Evolutionary conservation across 768 basidiomycete species (phyloP).

Genomic region (Heimioporus sp.): DNA sequence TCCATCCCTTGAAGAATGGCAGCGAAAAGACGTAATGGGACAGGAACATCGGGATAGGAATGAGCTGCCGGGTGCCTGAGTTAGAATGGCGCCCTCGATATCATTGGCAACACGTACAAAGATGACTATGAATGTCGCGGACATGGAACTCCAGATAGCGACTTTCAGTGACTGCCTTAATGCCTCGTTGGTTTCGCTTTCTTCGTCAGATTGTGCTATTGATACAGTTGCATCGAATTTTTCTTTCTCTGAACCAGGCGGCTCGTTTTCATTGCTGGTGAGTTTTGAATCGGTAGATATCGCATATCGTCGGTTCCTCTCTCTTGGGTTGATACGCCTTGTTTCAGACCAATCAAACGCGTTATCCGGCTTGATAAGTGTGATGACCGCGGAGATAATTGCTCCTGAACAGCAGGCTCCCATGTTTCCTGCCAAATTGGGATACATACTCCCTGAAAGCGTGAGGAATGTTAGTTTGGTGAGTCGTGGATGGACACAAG

Average conservation of each 20-base stretch:
- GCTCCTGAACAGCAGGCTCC: constrained; percentile 15
- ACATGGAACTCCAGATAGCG: constrained; percentile 12
- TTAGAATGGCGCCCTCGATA: background rate
- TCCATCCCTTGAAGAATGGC: constrained; percentile 16
- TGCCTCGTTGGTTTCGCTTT: constrained; percentile 2
- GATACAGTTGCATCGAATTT: constrained; percentile 9
- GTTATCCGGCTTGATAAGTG: constrained; percentile 18
- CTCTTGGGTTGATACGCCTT: constrained; percentile 14
- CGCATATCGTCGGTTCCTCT: constrained; percentile 6
- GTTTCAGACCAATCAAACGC: constrained; percentile 18
- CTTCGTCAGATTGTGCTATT: background rate
- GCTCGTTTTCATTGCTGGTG: constrained; percentile 1
- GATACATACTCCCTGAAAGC: constrained; percentile 12
- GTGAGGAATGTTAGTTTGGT: background rate
- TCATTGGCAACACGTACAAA: constrained; percentile 4
- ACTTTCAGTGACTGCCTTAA: constrained; percentile 11
- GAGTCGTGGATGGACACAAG: background rate
- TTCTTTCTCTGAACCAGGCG: constrained; percentile 8
- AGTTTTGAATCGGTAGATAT: background rate
- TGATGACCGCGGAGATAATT: constrained; percentile 12
- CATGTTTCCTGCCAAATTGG: constrained; percentile 15
- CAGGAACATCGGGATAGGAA: constrained; percentile 17
- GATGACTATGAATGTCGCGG: constrained; percentile 13
- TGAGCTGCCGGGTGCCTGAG: constrained; percentile 6
- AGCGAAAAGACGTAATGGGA: constrained; percentile 16